Conservation (phyloP, 176 grass and related monocot genomes). For the Triticum timopheevii region DNA sequence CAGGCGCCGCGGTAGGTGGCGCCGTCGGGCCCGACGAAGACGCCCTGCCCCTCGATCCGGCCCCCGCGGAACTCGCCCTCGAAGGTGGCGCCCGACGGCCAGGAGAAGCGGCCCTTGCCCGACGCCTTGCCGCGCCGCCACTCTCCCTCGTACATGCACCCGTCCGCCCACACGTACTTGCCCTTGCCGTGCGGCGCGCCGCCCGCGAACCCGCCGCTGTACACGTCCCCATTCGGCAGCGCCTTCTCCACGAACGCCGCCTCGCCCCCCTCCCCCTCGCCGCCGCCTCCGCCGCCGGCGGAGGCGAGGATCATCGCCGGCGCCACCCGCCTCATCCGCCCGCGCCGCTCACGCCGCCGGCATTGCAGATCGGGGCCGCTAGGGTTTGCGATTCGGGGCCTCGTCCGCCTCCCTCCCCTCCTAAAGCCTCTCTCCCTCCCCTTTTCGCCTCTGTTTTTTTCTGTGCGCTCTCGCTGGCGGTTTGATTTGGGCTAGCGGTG, state of each 20-base stretch:
- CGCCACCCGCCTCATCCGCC: slow-evolving; percentile 61
- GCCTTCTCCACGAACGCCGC: slow-evolving; percentile 65
- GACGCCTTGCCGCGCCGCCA: slow-evolving; percentile 76
- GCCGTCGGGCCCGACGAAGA: slow-evolving; percentile 68
- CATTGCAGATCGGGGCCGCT: slow-evolving; percentile 50
- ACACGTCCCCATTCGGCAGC: slow-evolving; percentile 78
- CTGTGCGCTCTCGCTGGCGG: neutral
- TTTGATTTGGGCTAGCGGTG: slow-evolving; percentile 41
- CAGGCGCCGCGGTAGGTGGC: slow-evolving; percentile 79
- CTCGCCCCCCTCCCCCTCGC: neutral
- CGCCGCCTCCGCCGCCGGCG: neutral
- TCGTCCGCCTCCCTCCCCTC: slow-evolving; percentile 9
- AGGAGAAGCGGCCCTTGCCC: slow-evolving; percentile 87
- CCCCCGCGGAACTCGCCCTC: slow-evolving; percentile 85
- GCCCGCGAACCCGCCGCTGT: slow-evolving; percentile 54
- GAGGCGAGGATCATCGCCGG: slow-evolving; percentile 48
- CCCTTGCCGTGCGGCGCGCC: slow-evolving; percentile 73
- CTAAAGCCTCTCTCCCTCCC: neutral
- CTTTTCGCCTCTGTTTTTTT: slow-evolving; percentile 22
- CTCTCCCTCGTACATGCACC: slow-evolving; percentile 94
- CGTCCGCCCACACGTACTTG: slow-evolving; percentile 88
- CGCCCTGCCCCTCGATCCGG: slow-evolving; percentile 82
- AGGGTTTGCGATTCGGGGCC: slow-evolving; percentile 49
- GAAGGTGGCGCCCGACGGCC: slow-evolving; percentile 90
- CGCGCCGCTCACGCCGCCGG: slow-evolving; percentile 3